Base-by-base conservation (phyloP, 495 filamentous ascomycete species). In the Annulohypoxylon nitens region DNA sequence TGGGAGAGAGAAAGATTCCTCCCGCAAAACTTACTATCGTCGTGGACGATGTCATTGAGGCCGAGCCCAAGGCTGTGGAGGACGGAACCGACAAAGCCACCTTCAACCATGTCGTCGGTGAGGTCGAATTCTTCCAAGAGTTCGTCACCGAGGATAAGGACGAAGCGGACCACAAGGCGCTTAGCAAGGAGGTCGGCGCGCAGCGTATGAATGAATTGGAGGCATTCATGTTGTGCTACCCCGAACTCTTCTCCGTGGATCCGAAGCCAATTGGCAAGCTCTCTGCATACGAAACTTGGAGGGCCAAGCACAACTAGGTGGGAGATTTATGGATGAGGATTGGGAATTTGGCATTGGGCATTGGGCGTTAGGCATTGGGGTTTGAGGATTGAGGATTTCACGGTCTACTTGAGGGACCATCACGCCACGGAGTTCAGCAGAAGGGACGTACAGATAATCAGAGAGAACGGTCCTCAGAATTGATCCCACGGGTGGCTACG, bases 241-340 rank as follows among this genome's bases (percentile, higher is more conserved):
- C 66, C 1, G 61, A 57, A 3, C 37, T 74, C 4, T 74, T 74
- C 60, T 18, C 39, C 25, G 70, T 47, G 4, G 66, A 14, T 20
- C 71, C 71, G 8, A n/a, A 34, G 4, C 71, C 71, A 0, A 23
- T 70, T 25, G 71, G 66, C 25, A 74, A 74, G 47, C 71, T 74
- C 51, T 39, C 54, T 1, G 71, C 66, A 1, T 74, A 74, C 61
- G 36, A 70, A 7, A 58, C 39, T 4, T 74, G 71, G 71, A 70
- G 20, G 26, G 37, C 45, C 12, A 39, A 18, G 20, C 34, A 30
- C 20, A 16, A 9, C 12, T 53, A 53, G 48, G 10, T 12, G 16
- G 16, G 0, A 0, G 18, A n/a, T 14, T 43, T 30, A 30, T 23
- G 30, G 30, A 4, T 30, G 30, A 30, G 30, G 30, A 30, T 30